Base-by-base conservation (phyloP, 345 rosid genomes). In the Bruguiera gymnorhiza region DNA sequence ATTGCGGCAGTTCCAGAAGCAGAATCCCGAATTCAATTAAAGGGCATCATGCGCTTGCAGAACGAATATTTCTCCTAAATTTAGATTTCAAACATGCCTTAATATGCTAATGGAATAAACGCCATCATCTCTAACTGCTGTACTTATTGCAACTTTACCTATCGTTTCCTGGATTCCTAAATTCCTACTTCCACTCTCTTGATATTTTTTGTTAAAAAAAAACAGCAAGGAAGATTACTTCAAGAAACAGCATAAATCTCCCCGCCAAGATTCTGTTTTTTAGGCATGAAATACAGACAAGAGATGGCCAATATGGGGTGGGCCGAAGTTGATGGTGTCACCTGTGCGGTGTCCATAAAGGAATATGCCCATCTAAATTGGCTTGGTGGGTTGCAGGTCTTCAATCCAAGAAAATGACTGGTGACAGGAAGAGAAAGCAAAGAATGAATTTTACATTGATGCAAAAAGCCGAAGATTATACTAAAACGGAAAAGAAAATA, bases 361-460 rank as follows among this genome's bases (percentile, higher is more conserved):
- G 60, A 56, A 56, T 24, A 3, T 56, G 16, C 24, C 29, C 60
- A 27, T 24, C 4, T 8, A 24, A 21, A 24, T 56, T 24, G 30
- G 30, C 2, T 56, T 21, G 29, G 13, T 8, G 24, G 60, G 30
- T 10, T 24, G 60, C 10, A 3, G 5, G 60, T 23, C 9, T 8
- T 56, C 29, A 62, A 55, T 48, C 63, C 56, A 53, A 34, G 74
- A 79, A 56, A 74, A 51, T 70, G 85, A 83, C 73, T 10, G 37
- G 64, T 73, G 78, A 79, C 54, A 9, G 74, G 83, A 75, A 69
- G 70, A 9, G 74, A 84, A 75, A 69, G 68, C 59, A 43, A 74
- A 30, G 37, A 23, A 62, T 21, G 16, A 16, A 46, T 23, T 55
- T n/a, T 2, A 23, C 52, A 71, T 31, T 71, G 61, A 62, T 58